Evolutionary conservation across 371 early-diverging fungal genomes (phyloP), one percentile per base, ranked within the genome.

Genomic region (Fennellomyces sp.): DNA sequence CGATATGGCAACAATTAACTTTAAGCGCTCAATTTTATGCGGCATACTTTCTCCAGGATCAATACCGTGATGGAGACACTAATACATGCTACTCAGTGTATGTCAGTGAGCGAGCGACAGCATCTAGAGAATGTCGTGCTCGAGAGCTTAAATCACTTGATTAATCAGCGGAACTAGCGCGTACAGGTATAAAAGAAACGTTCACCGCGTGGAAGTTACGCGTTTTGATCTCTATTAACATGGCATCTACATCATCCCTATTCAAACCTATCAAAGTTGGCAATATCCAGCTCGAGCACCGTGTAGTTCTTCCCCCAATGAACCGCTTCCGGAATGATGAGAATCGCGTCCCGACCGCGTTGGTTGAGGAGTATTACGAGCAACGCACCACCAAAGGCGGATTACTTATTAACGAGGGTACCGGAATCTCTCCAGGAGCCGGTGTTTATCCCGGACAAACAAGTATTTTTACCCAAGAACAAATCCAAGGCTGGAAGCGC

Each of bases 301-400:
- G 88, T 55, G 70, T 85, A 47, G 84, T 73, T 13, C 56, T 85
- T 55, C 80, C 75, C 5, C 84, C 85, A 5, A 50, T 86, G 54
- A 88, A 86, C 3, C 73, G 84, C 12, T 70, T 72, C 35, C 74
- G 88, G 17, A 64, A 65, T 21, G 33, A 53, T 10, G 63, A 27
- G 4, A 42, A 63, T 25, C 59, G 58, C 30, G 60, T 51, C n/a
- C 81, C 85, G 0, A 74, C 74, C 25, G 72, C 69, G 55, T 56
- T 83, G 17, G 58, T 70, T 49, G 73, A 63, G 4, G 76, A 80
- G 50, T 84, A 88, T 60, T 89, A 88, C 56, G 62, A 33, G 4
- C 88, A 89, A 64, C 75, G 90, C 47, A 77, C 85, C 1, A 72
- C 77, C 26, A 26, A 30, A 10, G 85, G 85, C 27, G 87, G 87